Conservation (phyloP, 768 basidiomycete species). For the Termitomyces titanicus region DNA sequence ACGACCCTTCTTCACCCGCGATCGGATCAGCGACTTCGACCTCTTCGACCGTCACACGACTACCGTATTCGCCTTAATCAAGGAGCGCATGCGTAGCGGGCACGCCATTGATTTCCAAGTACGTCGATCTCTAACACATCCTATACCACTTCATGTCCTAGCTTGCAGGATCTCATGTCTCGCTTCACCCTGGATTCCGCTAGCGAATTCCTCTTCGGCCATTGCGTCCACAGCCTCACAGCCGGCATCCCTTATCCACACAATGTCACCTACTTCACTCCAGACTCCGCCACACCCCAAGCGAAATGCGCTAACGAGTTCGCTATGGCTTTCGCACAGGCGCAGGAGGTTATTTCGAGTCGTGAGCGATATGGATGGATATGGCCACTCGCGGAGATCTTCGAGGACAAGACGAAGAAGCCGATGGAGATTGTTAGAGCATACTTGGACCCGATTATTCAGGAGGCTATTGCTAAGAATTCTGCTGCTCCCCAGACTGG, state of each 20-base stretch:
- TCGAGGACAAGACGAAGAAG: constrained; percentile 37
- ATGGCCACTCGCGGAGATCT: constrained; percentile 54
- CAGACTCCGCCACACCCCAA: constrained; percentile 18
- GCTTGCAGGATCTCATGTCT: constrained; percentile 47
- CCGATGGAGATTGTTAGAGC: constrained; percentile 52
- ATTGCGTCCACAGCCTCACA: constrained; percentile 49
- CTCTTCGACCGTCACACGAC: constrained; percentile 56
- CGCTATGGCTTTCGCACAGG: constrained; percentile 43
- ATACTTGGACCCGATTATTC: constrained; percentile 50
- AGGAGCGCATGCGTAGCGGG: constrained; percentile 44
- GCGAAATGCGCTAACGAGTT: constrained; percentile 39
- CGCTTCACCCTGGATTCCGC: constrained; percentile 67
- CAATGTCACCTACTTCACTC: constrained; percentile 26
- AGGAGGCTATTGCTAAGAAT: constrained; percentile 42
- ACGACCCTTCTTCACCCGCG: constrained; percentile 60
- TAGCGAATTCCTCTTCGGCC: constrained; percentile 63
- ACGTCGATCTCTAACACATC: neutral
- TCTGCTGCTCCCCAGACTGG: constrained; percentile 3
- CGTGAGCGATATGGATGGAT: constrained; percentile 43
- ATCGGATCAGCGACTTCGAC: constrained; percentile 57
- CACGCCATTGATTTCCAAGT: constrained; percentile 60
- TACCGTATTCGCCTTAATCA: constrained; percentile 37
- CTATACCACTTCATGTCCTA: neutral
- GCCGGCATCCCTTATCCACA: constrained; percentile 51
- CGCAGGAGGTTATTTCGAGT: constrained; percentile 38